Percentiles rank a stretch among this genome's conserved stretches.
Evolutionary conservation across 2,329 filamentous ascomycete species (phyloP).

Genomic region (Fusarium concolor): DNA sequence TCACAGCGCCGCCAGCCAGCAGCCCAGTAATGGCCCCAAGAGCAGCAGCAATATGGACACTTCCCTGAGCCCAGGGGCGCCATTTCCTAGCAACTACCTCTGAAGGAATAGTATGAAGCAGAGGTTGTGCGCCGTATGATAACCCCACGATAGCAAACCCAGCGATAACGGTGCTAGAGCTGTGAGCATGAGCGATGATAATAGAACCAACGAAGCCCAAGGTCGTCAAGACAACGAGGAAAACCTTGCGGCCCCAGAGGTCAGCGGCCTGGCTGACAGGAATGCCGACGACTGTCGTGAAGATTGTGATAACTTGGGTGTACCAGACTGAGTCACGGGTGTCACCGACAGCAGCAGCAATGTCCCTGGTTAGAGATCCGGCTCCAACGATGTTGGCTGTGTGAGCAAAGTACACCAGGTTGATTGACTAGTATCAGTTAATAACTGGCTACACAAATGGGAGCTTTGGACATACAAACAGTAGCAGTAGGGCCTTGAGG

Average conservation of each 20-base stretch:
- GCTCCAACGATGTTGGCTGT: background rate
- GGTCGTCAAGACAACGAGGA: background rate
- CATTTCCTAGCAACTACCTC: constrained; percentile 8
- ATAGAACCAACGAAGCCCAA: background rate
- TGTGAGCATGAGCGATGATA: background rate
- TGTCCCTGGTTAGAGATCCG: background rate
- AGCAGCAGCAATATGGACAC: background rate
- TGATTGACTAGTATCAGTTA: background rate
- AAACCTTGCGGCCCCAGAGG: background rate
- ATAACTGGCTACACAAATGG: too few species aligned
- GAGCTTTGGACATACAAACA: too few species aligned
- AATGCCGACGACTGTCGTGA: background rate
- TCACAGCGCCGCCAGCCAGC: background rate
- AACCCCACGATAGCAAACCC: background rate
- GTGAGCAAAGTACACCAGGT: background rate
- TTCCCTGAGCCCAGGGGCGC: background rate
- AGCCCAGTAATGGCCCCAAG: background rate
- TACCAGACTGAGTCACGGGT: background rate
- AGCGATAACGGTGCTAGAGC: background rate
- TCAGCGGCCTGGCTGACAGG: background rate
- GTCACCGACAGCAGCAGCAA: background rate
- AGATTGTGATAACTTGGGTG: background rate
- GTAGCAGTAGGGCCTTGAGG: too few species aligned
- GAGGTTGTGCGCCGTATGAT: background rate
- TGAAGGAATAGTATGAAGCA: background rate